Base-by-base conservation (phyloP, 2,329 filamentous ascomycete species). In the Dothidotthia symphoricarpi region DNA sequence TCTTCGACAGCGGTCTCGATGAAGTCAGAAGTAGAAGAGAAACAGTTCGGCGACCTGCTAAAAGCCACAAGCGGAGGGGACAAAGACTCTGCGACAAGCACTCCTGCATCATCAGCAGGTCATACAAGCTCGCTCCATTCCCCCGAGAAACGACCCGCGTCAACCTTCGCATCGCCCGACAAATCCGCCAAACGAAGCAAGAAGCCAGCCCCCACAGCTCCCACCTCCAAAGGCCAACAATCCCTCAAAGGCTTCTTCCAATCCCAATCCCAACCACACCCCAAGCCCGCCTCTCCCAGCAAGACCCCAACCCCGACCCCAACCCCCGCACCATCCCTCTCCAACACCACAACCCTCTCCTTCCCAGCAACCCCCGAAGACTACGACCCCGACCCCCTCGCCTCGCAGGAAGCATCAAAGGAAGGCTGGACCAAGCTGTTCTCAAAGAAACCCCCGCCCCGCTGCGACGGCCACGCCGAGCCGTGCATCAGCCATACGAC, bases 351-450 rank as follows among this genome's bases (percentile, higher is more conserved):
- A 11, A 28, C 27, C 26, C 28, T 29, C 24, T 31, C 31, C 2
- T 36, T 35, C 5, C 31, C 41, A n/a, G 19, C 5, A 22, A 13
- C 28, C 12, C 26, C 31, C 4, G 31, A 35, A 4, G 25, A 43
- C 8, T 39, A 47, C 2, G 33, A 49, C 22, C 51, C 57, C 31
- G 57, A 64, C 17, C 58, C 62, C 0, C 51, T 55, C 55, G 41
- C 57, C 52, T 46, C 72, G 66, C 91, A 88, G 63, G 84, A 63
- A 61, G 41, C 57, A 40, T 51, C 72, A 68, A 91, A 88, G 62
- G 85, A 93, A 58, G 85, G 84, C 15, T 97, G 93, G 93, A 83
- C 81, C 4, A 89, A 85, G 61, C 74, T 97, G 11, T 83, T 97
- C 45, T 80, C 83, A 12, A 88, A 85, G 63, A 82, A 85, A 39